Percentiles rank a stretch among this genome's conserved stretches.
phyloP scores from a whole-genome alignment of 805 yeast species.

The Nakazawaea wyomingensis region DNA sequence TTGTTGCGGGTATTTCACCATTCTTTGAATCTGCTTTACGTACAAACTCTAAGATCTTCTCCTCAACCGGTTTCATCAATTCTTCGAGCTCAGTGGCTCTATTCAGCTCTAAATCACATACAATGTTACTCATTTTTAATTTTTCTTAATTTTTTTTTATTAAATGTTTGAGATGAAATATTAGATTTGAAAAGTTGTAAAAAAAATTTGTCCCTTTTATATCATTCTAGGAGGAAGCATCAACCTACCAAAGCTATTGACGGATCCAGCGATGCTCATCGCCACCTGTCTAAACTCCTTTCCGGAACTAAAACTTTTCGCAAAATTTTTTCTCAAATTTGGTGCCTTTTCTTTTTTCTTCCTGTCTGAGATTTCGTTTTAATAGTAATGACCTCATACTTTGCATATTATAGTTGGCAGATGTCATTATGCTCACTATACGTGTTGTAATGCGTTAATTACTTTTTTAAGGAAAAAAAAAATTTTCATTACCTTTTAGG shows the following conservation, averaged over 20 bases:
- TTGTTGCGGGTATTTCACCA: conserved; percentile 24
- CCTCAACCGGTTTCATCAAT: conserved; percentile 46
- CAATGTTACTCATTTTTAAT: conserved; percentile 7
- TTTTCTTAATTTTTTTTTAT: neutral
- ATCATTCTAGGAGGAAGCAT: neutral
- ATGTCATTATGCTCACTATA: too few relatives aligned
- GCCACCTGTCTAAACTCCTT: neutral
- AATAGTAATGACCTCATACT: neutral
- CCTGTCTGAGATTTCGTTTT: neutral
- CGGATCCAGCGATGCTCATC: neutral
- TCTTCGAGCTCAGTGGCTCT: conserved; percentile 53
- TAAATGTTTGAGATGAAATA: neutral
- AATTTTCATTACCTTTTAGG: too few relatives aligned
- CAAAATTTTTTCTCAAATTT: neutral
- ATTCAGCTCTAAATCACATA: conserved; percentile 38
- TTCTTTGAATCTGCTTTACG: conserved; percentile 30
- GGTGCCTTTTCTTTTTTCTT: neutral
- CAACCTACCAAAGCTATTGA: too few relatives aligned
- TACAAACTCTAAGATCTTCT: conserved; percentile 49
- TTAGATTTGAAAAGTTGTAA: neutral
- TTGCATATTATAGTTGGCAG: too few relatives aligned
- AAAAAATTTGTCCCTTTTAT: neutral
- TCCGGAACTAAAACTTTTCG: neutral
- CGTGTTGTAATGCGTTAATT: too few relatives aligned
- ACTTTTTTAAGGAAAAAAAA: too few relatives aligned